These are phyloP conservation scores for Colletotrichum sp. DNA, from an alignment of 2,329 filamentous ascomycete species.

Conservation along the genomic window DNA sequence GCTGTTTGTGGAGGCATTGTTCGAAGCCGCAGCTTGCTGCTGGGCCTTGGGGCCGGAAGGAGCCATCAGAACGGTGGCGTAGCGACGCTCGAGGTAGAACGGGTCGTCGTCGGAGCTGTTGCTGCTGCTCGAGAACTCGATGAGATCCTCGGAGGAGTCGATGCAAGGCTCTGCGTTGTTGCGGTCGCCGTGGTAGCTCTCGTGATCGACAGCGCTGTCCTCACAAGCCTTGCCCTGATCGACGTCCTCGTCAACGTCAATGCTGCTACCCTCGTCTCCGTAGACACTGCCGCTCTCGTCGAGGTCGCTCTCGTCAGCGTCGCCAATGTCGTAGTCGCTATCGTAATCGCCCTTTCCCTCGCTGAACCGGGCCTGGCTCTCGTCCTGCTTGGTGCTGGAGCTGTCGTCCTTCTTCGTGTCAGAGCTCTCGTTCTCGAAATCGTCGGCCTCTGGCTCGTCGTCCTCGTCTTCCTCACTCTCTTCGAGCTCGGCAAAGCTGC, in stretches of 20 bases:
- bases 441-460: background rate
- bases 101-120: background rate
- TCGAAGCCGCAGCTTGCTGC: background rate
- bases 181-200: background rate
- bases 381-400: background rate
- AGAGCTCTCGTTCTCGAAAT: background rate
- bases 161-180: background rate
- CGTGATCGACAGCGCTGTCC: background rate
- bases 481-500: background rate
- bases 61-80: slow-evolving; percentile 2
- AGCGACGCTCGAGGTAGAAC: background rate
- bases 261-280: background rate
- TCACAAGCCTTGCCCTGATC: background rate
- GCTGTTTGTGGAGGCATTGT: background rate
- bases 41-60: slow-evolving; percentile 19
- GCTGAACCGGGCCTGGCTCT: background rate
- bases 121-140: background rate
- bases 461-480: background rate
- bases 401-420: background rate
- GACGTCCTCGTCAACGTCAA: background rate
- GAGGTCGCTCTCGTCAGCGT: background rate
- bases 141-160: background rate
- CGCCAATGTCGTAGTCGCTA: background rate
- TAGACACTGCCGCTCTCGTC: background rate
- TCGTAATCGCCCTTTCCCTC: background rate